Conservation (phyloP, 306 rosid genomes). For the Corylus americana region DNA sequence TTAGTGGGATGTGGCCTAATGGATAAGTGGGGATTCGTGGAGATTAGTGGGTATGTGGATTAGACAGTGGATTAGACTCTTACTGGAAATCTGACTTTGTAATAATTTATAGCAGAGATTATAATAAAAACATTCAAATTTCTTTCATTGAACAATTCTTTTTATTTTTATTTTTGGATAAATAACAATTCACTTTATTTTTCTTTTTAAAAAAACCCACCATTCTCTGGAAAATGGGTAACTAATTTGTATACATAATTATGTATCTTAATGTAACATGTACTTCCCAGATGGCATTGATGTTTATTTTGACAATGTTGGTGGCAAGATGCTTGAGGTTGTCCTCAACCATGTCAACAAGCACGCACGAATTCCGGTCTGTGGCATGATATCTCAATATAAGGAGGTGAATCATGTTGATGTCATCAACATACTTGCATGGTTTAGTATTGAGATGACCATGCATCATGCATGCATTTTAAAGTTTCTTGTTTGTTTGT, state of each 20-base stretch:
- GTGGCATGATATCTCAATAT: slow-evolving; percentile 73
- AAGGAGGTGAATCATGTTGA: slow-evolving; percentile 37
- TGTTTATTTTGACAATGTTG: slow-evolving; percentile 68
- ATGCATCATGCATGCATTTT: background rate
- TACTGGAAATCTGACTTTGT: too few species aligned
- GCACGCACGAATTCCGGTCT: slow-evolving; percentile 53
- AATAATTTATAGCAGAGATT: too few species aligned
- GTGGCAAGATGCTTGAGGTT: slow-evolving; percentile 69
- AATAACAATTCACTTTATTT: too few species aligned
- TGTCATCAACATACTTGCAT: background rate
- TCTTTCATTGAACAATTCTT: too few species aligned
- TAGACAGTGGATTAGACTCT: too few species aligned
- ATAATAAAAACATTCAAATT: too few species aligned
- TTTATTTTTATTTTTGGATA: too few species aligned
- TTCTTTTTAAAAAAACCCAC: too few species aligned
- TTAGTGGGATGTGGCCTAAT: too few species aligned
- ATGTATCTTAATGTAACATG: slow-evolving; percentile 21
- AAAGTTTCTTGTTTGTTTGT: background rate
- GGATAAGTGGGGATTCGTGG: too few species aligned
- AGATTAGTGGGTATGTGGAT: too few species aligned
- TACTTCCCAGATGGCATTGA: slow-evolving; percentile 66
- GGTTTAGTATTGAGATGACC: background rate
- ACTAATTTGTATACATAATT: background rate
- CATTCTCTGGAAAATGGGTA: too few species aligned
- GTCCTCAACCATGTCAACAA: slow-evolving; percentile 65